Evolutionary conservation across 768 basidiomycete species (phyloP).

Genomic region (Macrolepiota dolichaula): DNA sequence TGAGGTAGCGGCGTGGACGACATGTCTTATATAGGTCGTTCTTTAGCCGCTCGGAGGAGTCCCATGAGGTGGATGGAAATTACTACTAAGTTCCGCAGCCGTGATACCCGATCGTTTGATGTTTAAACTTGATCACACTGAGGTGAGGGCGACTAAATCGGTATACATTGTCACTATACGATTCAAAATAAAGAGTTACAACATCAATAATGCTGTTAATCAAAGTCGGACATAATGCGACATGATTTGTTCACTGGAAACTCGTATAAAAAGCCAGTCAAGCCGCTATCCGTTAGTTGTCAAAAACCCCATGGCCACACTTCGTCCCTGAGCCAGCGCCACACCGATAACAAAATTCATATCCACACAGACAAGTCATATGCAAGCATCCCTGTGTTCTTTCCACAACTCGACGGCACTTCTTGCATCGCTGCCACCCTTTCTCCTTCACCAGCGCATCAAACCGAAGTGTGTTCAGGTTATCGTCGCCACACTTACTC

Average conservation of each 20-base stretch:
- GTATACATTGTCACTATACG: not conserved
- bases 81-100: not conserved
- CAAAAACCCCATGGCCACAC: not conserved
- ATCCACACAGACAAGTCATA: constrained; percentile 13
- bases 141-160: not conserved
- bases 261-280: too few species aligned
- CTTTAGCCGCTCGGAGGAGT: not conserved
- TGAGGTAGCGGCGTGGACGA: not conserved
- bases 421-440: constrained; percentile 10
- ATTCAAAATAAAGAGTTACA: not conserved
- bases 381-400: constrained; percentile 14
- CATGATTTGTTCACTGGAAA: too few species aligned
- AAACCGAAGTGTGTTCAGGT: constrained; percentile 24
- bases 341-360: constrained; percentile 15
- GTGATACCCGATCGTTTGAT: not conserved
- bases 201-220: not conserved
- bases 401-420: constrained; percentile 12
- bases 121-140: not conserved
- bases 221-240: not conserved
- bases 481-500: constrained; percentile 10
- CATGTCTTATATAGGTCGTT: not conserved
- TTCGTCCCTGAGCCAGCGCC: constrained; percentile 25
- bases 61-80: not conserved
- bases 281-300: not conserved
- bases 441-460: constrained; percentile 8